Base-by-base conservation (phyloP, 108 stramenopile species). In the Nannochloropsis gaditana region DNA sequence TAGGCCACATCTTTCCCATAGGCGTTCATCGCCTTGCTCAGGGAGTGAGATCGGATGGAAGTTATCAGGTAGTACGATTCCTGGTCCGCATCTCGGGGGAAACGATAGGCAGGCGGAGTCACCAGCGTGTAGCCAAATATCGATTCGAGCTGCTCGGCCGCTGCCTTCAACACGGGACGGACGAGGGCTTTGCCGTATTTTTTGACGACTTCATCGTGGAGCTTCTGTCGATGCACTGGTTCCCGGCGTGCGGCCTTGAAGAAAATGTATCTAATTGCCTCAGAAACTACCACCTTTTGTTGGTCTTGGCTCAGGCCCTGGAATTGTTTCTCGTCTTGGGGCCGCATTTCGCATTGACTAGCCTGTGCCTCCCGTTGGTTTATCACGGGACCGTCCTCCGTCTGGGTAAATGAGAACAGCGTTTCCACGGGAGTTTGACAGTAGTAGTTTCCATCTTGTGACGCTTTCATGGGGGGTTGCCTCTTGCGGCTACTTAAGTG, bases 101-200 rank as follows among this genome's bases (percentile, higher is more conserved):
- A 73, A n/a, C 59, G 59, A 3, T 73, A 73, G 5, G 59, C 59
- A 73, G 59, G 59, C 15, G 59, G 59, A 73, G 59, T n/a, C 15
- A 73, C 59, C 19, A 73, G 59, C 19, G 59, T 73, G n/a, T 73
- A 73, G 59, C 59, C 59, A 73, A 73, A 73, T 15, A n/a, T 6
- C 19, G 59, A 73, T n/a, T 73, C 59, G 8, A 73, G 59, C 59
- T 73, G 59, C 59, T 73, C 59, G 59, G 59, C 59, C 19, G 59
- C 59, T 15, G 59, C 59, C 59, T 73, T 73, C 19, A 73, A n/a
- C 59, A 73, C 59, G 59, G 59, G 59, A n/a, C 59, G 59, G 19
- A 73, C 59, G 59, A 73, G 59, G 59, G 59, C 15, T n/a, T 73
- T 73, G 59, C 59, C 59, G n/a, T 73, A 73, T n/a, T 73, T 73